These are phyloP conservation scores for Colletotrichum filicis DNA, from an alignment of 2,329 filamentous ascomycete genomes.

Conservation along the genomic window DNA sequence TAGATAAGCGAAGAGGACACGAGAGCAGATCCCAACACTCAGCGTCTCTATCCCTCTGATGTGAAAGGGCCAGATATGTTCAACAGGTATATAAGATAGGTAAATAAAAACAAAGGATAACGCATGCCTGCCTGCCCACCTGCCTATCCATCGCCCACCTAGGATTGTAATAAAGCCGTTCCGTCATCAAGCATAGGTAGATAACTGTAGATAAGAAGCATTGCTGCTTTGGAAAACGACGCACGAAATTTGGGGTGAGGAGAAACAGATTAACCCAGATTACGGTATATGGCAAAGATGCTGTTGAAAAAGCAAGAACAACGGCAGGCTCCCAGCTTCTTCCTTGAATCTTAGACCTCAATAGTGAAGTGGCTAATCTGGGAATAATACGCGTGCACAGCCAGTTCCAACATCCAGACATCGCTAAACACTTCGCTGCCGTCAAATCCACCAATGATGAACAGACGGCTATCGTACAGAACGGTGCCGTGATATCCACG, in stretches of 20 bases:
- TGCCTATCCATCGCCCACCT: constrained; percentile 20
- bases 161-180: constrained; percentile 31
- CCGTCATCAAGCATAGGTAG: constrained; percentile 34
- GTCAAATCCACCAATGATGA: constrained; percentile 76
- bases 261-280: background rate
- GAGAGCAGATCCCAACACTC: background rate
- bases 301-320: background rate
- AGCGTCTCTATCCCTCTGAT: too few species aligned
- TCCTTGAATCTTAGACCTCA: constrained; percentile 59
- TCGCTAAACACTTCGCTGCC: constrained; percentile 75
- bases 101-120: background rate
- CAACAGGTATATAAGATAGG: background rate
- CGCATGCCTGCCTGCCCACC: background rate
- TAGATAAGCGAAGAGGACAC: background rate
- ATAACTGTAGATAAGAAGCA: background rate
- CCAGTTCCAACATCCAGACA: constrained; percentile 74
- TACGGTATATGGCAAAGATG: background rate
- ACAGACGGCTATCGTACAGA: constrained; percentile 71
- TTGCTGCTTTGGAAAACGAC: constrained; percentile 14
- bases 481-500: constrained; percentile 76
- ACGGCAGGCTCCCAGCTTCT: background rate
- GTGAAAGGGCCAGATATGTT: background rate
- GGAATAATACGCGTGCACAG: constrained; percentile 77
- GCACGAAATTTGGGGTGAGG: constrained; percentile 2
- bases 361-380: constrained; percentile 80